phyloP scores from a whole-genome alignment of 2,329 filamentous ascomycete genomes.

The Cordyceps cicadae region DNA sequence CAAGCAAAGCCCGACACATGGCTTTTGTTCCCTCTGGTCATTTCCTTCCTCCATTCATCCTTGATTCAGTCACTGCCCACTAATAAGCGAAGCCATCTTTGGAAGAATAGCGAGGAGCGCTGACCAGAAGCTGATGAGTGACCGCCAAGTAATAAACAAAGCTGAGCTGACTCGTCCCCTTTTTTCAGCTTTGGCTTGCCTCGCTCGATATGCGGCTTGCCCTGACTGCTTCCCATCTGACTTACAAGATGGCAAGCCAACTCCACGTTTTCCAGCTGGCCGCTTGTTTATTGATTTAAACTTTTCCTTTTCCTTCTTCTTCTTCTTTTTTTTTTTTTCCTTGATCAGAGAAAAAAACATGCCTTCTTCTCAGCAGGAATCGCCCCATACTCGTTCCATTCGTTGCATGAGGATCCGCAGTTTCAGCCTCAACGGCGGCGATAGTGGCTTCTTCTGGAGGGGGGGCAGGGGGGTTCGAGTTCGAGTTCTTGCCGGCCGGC shows the following conservation, averaged over 20 bases:
- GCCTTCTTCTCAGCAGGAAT: neutral
- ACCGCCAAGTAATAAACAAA: neutral
- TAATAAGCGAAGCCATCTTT: neutral
- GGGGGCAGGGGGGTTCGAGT: no score
- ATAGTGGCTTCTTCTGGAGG: neutral
- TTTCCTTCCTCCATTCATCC: neutral
- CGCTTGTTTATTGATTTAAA: neutral
- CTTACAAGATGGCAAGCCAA: neutral
- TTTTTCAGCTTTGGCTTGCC: neutral
- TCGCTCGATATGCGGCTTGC: no score
- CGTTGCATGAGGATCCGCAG: neutral
- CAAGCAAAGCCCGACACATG: neutral
- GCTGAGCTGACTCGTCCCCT: conserved; percentile 1
- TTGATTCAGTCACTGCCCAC: neutral
- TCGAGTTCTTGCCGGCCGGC: neutral
- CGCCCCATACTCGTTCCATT: neutral
- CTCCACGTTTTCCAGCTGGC: neutral
- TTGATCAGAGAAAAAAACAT: neutral
- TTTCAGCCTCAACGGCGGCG: neutral
- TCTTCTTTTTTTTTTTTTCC: neutral
- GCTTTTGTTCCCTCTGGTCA: neutral
- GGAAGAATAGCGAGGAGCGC: neutral
- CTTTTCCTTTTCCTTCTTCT: neutral
- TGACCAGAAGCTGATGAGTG: neutral
- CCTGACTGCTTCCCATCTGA: neutral